phyloP scores from a whole-genome alignment of 2,329 filamentous ascomycete species.

The Neurospora crassa region DNA sequence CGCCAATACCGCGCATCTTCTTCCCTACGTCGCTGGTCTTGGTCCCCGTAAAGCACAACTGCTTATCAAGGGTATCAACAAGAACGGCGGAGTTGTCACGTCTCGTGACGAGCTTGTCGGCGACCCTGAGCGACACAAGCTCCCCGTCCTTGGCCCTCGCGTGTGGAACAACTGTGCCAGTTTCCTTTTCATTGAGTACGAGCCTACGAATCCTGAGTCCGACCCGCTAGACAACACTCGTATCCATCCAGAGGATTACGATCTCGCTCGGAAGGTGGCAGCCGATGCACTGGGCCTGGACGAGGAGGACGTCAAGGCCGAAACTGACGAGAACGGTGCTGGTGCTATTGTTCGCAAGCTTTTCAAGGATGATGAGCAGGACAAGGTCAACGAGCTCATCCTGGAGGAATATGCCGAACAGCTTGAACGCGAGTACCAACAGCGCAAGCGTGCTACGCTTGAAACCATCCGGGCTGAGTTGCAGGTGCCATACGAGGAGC shows the following conservation, averaged over 20 bases:
- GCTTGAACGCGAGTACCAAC: conserved; percentile 83
- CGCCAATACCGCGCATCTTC: conserved; percentile 70
- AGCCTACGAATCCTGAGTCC: conserved; percentile 68
- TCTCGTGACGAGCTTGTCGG: conserved; percentile 83
- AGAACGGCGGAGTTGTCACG: conserved; percentile 77
- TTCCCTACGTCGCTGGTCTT: conserved; percentile 85
- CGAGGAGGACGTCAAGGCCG: conserved; percentile 94
- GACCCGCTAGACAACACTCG: conserved; percentile 95
- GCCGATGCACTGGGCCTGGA: conserved; percentile 93
- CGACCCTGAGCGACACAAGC: conserved; percentile 68
- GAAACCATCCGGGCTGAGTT: conserved; percentile 94
- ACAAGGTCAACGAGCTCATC: conserved; percentile 91
- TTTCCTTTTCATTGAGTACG: conserved; percentile 85
- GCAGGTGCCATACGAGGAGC: conserved; percentile 86
- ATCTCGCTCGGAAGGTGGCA: conserved; percentile 95
- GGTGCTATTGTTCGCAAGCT: conserved; percentile 89
- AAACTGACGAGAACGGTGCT: conserved; percentile 80
- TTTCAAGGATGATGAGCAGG: conserved; percentile 88
- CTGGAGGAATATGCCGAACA: conserved; percentile 96
- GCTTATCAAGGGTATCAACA: conserved; percentile 80
- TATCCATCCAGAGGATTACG: conserved; percentile 97
- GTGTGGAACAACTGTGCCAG: conserved; percentile 97
- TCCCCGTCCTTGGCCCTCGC: conserved; percentile 74
- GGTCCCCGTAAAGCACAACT: conserved; percentile 85
- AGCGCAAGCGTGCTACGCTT: conserved; percentile 88